These are phyloP conservation scores for Xylariaceae sp. DNA, from an alignment of 2,329 filamentous ascomycete species.

Conservation along the genomic window DNA sequence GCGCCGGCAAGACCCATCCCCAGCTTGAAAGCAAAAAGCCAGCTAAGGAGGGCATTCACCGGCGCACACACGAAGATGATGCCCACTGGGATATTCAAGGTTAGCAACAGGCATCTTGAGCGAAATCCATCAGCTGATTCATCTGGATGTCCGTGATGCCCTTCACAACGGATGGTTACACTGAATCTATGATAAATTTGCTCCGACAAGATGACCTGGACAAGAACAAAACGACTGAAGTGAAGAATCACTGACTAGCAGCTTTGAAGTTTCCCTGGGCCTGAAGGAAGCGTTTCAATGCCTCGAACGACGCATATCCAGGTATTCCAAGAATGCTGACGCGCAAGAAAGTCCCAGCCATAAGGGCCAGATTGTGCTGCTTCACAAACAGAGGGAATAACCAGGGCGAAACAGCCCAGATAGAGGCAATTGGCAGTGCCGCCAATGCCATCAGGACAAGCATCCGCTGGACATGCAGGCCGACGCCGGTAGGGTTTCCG, in stretches of 20 bases:
- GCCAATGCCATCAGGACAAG: constrained; percentile 45
- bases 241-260: constrained; percentile 27
- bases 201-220: background rate
- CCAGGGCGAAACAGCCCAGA: constrained; percentile 48
- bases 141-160: background rate
- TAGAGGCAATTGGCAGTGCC: constrained; percentile 44
- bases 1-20: constrained; percentile 48
- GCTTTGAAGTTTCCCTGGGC: constrained; percentile 52
- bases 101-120: background rate
- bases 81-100: constrained; percentile 29
- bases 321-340: constrained; percentile 48
- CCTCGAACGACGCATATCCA: constrained; percentile 52
- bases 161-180: background rate
- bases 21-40: constrained; percentile 42
- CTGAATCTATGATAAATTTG: background rate
- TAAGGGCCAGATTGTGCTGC: constrained; percentile 44
- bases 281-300: constrained; percentile 51
- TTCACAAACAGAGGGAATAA: constrained; percentile 44
- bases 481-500: constrained; percentile 45
- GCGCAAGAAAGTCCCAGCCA: constrained; percentile 47
- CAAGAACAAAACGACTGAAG: background rate
- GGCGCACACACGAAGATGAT: constrained; percentile 46
- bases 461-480: constrained; percentile 51
- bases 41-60: constrained; percentile 46
- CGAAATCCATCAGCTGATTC: background rate